Conservation (phyloP, 306 rosid genomes). For the Gynostemma pentaphyllum region DNA sequence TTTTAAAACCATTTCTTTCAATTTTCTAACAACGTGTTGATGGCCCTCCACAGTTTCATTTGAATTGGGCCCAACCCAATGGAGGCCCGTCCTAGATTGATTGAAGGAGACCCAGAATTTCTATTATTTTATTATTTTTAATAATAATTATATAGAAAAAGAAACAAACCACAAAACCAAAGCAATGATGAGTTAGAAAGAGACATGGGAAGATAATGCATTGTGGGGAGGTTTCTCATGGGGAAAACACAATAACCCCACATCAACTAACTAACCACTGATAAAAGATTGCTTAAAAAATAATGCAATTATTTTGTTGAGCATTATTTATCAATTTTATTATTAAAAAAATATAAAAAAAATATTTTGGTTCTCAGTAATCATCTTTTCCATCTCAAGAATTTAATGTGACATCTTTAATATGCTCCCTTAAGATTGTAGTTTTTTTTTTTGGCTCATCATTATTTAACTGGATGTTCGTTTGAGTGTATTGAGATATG, state of each 20-base stretch:
- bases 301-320: conserved; percentile 9
- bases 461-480: no score
- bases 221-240: no score
- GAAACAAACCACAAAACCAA: background rate
- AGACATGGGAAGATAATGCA: background rate
- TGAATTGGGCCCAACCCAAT: conserved; percentile 2
- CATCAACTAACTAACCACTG: conserved; percentile 12
- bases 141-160: no score
- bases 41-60: no score
- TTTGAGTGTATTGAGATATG: no score
- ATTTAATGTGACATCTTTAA: no score
- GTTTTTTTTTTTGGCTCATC: no score
- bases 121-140: no score
- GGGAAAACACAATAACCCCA: conserved; percentile 20
- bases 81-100: background rate
- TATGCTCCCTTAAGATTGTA: no score
- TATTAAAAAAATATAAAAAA: background rate
- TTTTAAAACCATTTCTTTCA: no score
- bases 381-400: no score
- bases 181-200: conserved; percentile 7
- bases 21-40: no score
- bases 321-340: background rate
- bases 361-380: background rate
- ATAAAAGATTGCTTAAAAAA: conserved; percentile 3
- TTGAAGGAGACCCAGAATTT: conserved; percentile 1